phyloP scores from a whole-genome alignment of 192 early-diverging fungal species.

The Coemansia sp. region DNA sequence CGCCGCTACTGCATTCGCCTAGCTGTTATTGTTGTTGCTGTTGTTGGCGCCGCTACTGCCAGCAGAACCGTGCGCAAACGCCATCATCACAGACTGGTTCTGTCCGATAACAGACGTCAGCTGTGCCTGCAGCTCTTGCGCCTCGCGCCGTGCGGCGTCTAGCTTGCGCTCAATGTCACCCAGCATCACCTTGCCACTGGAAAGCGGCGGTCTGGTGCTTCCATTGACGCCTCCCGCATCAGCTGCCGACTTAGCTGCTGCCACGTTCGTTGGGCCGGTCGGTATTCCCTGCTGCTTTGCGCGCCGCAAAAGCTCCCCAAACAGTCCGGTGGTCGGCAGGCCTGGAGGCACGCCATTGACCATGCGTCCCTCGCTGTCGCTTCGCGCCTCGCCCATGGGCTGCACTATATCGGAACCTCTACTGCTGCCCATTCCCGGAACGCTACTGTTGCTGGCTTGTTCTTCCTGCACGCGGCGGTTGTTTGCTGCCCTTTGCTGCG shows the following conservation, averaged over 20 bases:
- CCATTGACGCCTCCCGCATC: background rate
- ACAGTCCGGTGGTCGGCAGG: slow-evolving; percentile 41
- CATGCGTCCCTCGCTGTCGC: slow-evolving; percentile 14
- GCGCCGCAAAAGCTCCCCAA: slow-evolving; percentile 48
- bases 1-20: background rate
- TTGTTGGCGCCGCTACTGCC: slow-evolving; percentile 7
- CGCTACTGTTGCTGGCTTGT: slow-evolving; percentile 1
- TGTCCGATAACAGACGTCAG: slow-evolving; percentile 49
- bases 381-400: background rate
- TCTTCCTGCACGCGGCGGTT: background rate
- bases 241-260: background rate
- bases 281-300: slow-evolving; percentile 19
- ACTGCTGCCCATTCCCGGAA: background rate
- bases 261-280: background rate
- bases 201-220: slow-evolving; percentile 2
- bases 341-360: slow-evolving; percentile 38
- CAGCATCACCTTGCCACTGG: slow-evolving; percentile 37
- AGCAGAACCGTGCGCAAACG: slow-evolving; percentile 22
- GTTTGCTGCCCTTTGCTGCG: slow-evolving; percentile 4
- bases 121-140: slow-evolving; percentile 43
- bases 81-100: slow-evolving; percentile 48
- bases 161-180: slow-evolving; percentile 47
- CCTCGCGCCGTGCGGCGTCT: slow-evolving; percentile 38
- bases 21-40: background rate
- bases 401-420: slow-evolving; percentile 7